phyloP scores from a whole-genome alignment of 495 filamentous ascomycete genomes.

The Trichoderma virens region DNA sequence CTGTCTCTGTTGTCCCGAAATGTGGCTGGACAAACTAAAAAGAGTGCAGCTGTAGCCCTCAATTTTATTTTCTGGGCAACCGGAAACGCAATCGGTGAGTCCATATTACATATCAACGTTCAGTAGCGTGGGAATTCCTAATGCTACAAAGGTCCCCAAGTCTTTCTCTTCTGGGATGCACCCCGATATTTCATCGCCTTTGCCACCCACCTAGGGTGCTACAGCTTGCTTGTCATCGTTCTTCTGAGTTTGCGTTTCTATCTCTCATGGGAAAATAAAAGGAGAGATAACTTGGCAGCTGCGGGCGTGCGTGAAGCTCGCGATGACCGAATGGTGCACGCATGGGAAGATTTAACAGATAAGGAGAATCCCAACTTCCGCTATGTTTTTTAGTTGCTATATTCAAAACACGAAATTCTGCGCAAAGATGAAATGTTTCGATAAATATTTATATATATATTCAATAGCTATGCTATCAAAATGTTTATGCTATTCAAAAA shows the following conservation, averaged over 20 bases:
- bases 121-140: neutral
- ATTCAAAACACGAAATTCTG: too few relatives aligned
- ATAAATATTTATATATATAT: too few relatives aligned
- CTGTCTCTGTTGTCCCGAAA: slow-evolving; percentile 46
- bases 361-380: slow-evolving; percentile 49
- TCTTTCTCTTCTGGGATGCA: slow-evolving; percentile 42
- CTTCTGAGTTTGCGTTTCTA: slow-evolving; percentile 41
- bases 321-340: slow-evolving; percentile 38
- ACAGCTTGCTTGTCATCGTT: slow-evolving; percentile 37
- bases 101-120: neutral
- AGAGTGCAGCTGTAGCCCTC: slow-evolving; percentile 36
- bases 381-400: slow-evolving; percentile 33
- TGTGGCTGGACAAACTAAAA: slow-evolving; percentile 49
- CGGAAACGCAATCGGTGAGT: slow-evolving; percentile 39
- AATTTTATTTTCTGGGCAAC: slow-evolving; percentile 45
- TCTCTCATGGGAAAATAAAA: slow-evolving; percentile 38
- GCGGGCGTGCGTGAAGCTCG: slow-evolving; percentile 32
- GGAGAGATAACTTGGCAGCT: slow-evolving; percentile 35
- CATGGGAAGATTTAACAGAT: slow-evolving; percentile 54
- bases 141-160: slow-evolving; percentile 34
- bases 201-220: slow-evolving; percentile 47
- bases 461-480: too few relatives aligned
- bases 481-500: too few relatives aligned
- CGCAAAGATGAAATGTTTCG: too few relatives aligned
- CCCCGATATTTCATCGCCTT: slow-evolving; percentile 49